Evolutionary conservation across 176 grass and related monocot species (phyloP).

Genomic region (Oryza meridionalis): DNA sequence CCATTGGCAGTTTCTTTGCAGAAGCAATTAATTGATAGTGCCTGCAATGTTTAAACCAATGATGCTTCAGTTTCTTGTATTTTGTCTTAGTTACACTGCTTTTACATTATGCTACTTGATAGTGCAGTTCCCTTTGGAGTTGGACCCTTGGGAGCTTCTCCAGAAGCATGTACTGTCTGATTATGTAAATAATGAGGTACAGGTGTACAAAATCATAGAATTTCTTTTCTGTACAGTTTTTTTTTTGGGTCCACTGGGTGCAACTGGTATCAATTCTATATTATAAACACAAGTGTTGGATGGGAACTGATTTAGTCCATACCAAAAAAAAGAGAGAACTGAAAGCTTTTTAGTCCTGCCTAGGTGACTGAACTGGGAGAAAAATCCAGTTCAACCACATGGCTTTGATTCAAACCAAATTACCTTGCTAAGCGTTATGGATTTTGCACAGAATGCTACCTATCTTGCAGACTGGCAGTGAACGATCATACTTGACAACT

Average conservation of each 20-base stretch:
- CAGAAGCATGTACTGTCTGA: constrained; percentile 85
- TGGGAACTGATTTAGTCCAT: constrained; percentile 15
- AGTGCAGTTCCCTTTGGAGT: constrained; percentile 88
- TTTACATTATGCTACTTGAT: constrained; percentile 43
- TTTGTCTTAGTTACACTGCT: constrained; percentile 6
- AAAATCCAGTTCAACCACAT: background rate
- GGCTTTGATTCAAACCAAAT: background rate
- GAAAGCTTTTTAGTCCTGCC: constrained; percentile 20
- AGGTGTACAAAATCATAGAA: constrained; percentile 22
- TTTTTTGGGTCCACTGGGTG: background rate
- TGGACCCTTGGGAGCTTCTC: constrained; percentile 86
- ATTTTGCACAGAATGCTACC: constrained; percentile 1
- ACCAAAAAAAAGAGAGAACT: background rate
- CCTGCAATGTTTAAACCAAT: constrained; percentile 26
- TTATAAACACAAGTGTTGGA: constrained; percentile 5
- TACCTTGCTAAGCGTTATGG: background rate
- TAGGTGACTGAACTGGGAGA: constrained; percentile 1
- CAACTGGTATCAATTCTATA: constrained; percentile 20
- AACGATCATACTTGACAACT: background rate
- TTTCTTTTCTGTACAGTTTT: constrained; percentile 10
- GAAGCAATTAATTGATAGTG: background rate
- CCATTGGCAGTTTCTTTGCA: background rate
- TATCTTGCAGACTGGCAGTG: background rate
- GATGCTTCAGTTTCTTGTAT: constrained; percentile 25
- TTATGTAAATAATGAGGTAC: constrained; percentile 86